These are phyloP conservation scores for Jaminaea rosea DNA, from an alignment of 1,284 basidiomycete genomes.

Conservation along the genomic window DNA sequence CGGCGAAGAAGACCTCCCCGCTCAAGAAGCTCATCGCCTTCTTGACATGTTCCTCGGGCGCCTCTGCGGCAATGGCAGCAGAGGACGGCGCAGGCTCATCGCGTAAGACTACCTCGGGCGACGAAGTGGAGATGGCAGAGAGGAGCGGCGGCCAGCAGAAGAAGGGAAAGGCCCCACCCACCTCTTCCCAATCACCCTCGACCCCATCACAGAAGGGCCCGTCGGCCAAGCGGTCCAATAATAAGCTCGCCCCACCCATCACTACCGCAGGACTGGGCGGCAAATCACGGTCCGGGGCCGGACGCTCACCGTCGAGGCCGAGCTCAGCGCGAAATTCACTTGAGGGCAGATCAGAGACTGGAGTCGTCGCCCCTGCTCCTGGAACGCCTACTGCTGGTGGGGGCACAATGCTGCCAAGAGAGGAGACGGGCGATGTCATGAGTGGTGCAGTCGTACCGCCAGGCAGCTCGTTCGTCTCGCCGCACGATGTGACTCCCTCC, in stretches of 20 bases:
- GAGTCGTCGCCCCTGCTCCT: not conserved
- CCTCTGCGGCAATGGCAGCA: conserved; percentile 9
- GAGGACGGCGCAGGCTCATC: conserved; percentile 8
- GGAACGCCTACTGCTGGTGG: conserved; percentile 16
- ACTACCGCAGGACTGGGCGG: no score
- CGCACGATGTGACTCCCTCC: conserved; percentile 43
- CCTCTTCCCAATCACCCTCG: no score
- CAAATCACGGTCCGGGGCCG: not conserved
- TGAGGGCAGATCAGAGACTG: conserved; percentile 3
- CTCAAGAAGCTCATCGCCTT: conserved; percentile 18
- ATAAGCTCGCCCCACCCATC: no score
- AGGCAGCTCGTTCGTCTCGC: conserved; percentile 56
- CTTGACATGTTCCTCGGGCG: conserved; percentile 23
- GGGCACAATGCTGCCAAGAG: conserved; percentile 42
- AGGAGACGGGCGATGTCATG: conserved; percentile 60
- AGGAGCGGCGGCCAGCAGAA: no score
- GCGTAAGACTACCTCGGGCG: not conserved
- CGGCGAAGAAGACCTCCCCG: not conserved
- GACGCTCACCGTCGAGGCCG: not conserved
- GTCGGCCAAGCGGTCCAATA: no score
- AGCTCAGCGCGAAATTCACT: conserved; percentile 6
- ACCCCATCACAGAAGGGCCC: no score
- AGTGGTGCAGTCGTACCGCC: conserved; percentile 64
- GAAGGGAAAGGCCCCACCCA: no score
- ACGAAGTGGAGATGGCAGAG: not conserved